phyloP scores from a whole-genome alignment of 495 filamentous ascomycete species.

The Trichoderma virens region DNA sequence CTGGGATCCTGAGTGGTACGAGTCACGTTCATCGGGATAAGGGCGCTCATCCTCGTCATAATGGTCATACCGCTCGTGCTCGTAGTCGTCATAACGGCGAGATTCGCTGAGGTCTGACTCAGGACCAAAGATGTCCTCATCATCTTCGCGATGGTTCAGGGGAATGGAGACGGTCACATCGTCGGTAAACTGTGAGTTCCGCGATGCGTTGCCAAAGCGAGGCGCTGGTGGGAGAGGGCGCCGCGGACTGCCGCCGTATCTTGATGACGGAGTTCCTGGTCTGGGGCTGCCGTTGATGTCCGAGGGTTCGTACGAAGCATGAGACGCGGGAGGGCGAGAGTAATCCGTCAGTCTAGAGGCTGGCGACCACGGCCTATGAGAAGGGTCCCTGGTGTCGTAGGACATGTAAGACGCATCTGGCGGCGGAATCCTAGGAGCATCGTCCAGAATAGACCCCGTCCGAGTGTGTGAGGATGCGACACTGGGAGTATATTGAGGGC shows the following conservation, averaged over 20 bases:
- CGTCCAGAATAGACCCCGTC: constrained; percentile 13
- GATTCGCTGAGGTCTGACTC: constrained; percentile 42
- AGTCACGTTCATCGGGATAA: constrained; percentile 30
- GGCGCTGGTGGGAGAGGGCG: constrained; percentile 89
- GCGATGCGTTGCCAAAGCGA: constrained; percentile 54
- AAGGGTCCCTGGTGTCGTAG: constrained; percentile 24
- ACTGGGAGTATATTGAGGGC: constrained; percentile 3
- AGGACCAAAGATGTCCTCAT: constrained; percentile 76
- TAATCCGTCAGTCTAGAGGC: constrained; percentile 53
- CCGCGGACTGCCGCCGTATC: constrained; percentile 77
- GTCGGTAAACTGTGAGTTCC: constrained; percentile 33
- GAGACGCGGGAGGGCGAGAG: constrained; percentile 58
- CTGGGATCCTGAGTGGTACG: constrained; percentile 49
- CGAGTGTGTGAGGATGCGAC: constrained; percentile 13
- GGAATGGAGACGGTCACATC: constrained; percentile 54
- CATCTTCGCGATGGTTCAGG: constrained; percentile 45
- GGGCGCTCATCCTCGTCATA: neutral
- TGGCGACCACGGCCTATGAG: constrained; percentile 67
- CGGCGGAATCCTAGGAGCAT: constrained; percentile 39
- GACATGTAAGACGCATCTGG: constrained; percentile 38
- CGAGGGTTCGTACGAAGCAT: constrained; percentile 68
- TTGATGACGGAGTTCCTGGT: constrained; percentile 81
- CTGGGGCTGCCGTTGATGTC: constrained; percentile 85
- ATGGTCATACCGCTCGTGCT: neutral
- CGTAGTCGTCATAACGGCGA: constrained; percentile 14